Percentiles rank a stretch among this genome's conserved stretches.
These are phyloP conservation scores for Saussurea involucrata DNA, from an alignment of 129 eudicot genomes.

Conservation along the genomic window DNA sequence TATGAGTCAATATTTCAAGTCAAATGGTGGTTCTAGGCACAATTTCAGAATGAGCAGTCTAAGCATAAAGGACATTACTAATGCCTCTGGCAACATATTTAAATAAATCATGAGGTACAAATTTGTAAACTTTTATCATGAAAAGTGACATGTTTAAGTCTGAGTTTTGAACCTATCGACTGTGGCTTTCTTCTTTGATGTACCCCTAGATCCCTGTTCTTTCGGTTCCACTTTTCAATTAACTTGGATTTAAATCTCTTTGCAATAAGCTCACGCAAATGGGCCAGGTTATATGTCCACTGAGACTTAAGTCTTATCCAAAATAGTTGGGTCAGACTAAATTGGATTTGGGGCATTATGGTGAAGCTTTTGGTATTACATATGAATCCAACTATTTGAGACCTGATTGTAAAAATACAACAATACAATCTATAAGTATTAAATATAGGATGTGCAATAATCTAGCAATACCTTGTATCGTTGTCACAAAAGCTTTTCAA, in stretches of 20 bases:
- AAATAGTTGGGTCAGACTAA: background rate
- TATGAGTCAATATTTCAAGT: no score
- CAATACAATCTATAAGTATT: background rate
- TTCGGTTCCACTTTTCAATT: background rate
- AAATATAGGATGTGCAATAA: background rate
- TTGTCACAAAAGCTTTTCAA: conserved; percentile 35
- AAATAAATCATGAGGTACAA: background rate
- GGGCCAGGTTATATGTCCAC: background rate
- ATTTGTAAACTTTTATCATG: background rate
- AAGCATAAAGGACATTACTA: no score
- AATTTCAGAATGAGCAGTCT: no score
- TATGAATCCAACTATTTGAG: background rate
- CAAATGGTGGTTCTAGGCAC: no score
- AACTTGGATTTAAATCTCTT: background rate
- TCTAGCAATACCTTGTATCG: conserved; percentile 51
- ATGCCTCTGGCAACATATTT: no score
- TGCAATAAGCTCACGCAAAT: background rate
- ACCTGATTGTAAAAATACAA: background rate
- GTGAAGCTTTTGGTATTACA: background rate
- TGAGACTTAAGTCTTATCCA: background rate
- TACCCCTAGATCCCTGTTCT: background rate
- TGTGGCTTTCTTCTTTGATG: background rate
- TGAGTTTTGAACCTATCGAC: background rate
- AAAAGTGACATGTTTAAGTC: background rate
- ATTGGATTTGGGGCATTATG: background rate